Percentiles rank a stretch among this genome's conserved stretches.
Evolutionary conservation across 139 green algal species (phyloP).

Genomic region (Zygnema circumcarinatum): DNA sequence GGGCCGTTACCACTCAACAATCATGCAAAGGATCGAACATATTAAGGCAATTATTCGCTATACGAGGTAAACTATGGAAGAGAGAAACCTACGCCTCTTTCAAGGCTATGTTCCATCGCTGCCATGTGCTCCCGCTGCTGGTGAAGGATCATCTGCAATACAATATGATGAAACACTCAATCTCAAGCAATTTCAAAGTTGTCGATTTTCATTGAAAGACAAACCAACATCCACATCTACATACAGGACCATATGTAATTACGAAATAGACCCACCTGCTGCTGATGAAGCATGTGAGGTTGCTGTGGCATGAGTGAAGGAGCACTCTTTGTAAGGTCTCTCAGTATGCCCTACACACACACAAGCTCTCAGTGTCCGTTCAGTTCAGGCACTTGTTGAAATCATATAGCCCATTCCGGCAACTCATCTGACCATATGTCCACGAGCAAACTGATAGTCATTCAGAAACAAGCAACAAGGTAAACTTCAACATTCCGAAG

Average conservation of each 20-base stretch:
- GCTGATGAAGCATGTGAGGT: slow-evolving; percentile 29
- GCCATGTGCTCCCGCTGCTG: background rate
- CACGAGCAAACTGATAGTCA: background rate
- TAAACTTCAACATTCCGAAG: background rate
- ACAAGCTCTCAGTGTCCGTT: background rate
- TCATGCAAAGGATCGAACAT: background rate
- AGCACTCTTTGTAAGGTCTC: slow-evolving; percentile 28
- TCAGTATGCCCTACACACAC: slow-evolving; percentile 19
- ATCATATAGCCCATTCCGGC: background rate
- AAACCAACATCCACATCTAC: background rate
- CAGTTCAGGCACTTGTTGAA: background rate
- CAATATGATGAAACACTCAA: background rate
- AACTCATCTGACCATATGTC: background rate
- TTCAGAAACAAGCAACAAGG: background rate
- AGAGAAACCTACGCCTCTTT: background rate
- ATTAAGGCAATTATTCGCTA: background rate
- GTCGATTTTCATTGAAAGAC: background rate
- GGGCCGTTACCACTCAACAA: background rate
- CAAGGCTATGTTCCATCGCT: background rate
- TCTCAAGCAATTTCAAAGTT: background rate
- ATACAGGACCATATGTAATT: background rate
- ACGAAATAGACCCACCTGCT: background rate
- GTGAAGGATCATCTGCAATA: background rate
- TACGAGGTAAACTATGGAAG: no score
- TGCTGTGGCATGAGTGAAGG: slow-evolving; percentile 13